Evolutionary conservation across 108 stramenopile species (phyloP), one percentile per base, ranked within the genome.

Genomic region (Fragilariopsis cylindrus): DNA sequence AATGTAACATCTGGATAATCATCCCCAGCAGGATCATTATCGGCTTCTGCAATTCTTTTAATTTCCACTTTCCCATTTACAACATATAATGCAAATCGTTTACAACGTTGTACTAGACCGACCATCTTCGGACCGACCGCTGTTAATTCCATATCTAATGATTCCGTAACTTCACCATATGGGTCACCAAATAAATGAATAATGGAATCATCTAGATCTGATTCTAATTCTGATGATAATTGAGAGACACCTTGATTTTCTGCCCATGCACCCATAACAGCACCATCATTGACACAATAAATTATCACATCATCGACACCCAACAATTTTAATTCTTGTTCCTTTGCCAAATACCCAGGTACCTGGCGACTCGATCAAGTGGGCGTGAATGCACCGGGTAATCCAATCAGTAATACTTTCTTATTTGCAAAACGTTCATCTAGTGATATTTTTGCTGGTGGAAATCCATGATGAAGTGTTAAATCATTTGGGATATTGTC

Each of bases 351-450:
- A 80, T 89, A 92, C 43, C 76, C 80, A 39, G 67, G 67, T n/a
- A 60, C 72, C 58, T 76, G 90, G 72, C 79, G 83, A 53, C 80
- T 82, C 71, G 88, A 90, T 87, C 91, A 92, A 67, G 91, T 92
- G 39, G 91, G 91, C 0, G 91, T 92, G 68, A 88, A 91, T 1
- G 90, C 90, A 4, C 87, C 90, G 12, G 91, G 80, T 19, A 81
- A 63, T 41, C 80, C 91, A n/a, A 92, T 79, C 57, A 92, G 56
- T 46, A 92, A 73, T 1, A 89, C 77, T 21, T 76, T 85, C 52
- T 84, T 87, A 5, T 81, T 78, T 50, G 79, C 66, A 71, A 78
- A 57, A 64, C 82, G 82, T 7, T 88, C 85, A 9, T 63, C 73
- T n/a, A 92, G 47, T 30, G 87, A 76, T 55, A 87, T 81, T 39